A percentile compares a stretch with the other conserved stretches of the same genome.
Evolutionary conservation across 2,329 filamentous ascomycete species (phyloP).

Genomic region (Tolypocladium guangdongense): DNA sequence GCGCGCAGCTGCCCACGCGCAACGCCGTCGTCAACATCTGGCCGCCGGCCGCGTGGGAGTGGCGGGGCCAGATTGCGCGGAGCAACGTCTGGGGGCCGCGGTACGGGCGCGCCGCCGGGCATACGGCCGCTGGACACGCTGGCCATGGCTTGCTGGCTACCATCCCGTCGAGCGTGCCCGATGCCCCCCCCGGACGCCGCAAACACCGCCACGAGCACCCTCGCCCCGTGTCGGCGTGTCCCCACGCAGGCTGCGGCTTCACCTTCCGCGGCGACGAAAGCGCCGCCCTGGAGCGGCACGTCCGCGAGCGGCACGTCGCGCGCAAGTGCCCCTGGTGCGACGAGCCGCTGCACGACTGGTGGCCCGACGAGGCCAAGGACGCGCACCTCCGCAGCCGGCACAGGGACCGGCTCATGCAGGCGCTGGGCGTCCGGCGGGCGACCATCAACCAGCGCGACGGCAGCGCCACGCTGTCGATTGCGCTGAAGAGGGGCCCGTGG

Average conservation of each 20-base stretch:
- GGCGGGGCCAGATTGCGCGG: constrained; percentile 7
- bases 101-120: constrained; percentile 1
- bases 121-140: background rate
- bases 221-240: constrained; percentile 26
- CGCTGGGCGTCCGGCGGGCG: constrained; percentile 3
- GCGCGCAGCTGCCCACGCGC: constrained; percentile 9
- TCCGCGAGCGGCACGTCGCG: constrained; percentile 21
- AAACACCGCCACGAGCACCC: constrained; percentile 4
- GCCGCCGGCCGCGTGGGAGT: constrained; percentile 4
- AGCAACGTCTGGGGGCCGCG: constrained; percentile 14
- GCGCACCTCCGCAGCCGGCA: constrained; percentile 21
- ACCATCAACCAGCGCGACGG: background rate
- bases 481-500: background rate
- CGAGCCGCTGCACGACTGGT: constrained; percentile 17
- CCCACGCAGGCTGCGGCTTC: constrained; percentile 24
- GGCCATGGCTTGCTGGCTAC: too few relatives aligned
- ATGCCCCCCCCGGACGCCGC: constrained; percentile 17
- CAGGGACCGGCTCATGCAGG: constrained; percentile 8
- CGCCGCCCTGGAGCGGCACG: constrained; percentile 22
- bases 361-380: constrained; percentile 12
- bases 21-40: constrained; percentile 4
- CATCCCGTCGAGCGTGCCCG: constrained; percentile 12
- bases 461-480: background rate
- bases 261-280: constrained; percentile 18
- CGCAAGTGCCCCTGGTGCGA: constrained; percentile 26